These are phyloP conservation scores for Takashimella koratensis DNA, from an alignment of 1,284 basidiomycete genomes.

Conservation along the genomic window DNA sequence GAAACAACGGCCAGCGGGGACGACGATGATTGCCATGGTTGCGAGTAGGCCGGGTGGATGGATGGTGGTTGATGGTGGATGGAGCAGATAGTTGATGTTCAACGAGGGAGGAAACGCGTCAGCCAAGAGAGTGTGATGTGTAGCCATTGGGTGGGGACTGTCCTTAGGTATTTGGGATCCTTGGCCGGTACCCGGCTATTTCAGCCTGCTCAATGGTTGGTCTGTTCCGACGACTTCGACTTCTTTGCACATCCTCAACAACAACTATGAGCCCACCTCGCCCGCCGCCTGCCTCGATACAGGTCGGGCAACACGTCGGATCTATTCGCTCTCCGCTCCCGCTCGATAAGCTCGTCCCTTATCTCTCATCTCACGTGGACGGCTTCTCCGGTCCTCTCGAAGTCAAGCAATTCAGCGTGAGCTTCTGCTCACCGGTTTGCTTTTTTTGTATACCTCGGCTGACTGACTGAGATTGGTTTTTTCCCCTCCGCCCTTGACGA, in stretches of 20 bases:
- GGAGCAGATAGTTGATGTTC: not conserved
- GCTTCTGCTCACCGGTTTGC: slow-evolving; percentile 30
- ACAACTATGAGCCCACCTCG: not conserved
- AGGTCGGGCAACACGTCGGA: not conserved
- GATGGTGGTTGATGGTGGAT: not conserved
- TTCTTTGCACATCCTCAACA: no score
- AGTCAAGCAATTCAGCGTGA: slow-evolving; percentile 87
- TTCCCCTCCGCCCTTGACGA: no score
- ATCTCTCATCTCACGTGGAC: slow-evolving; percentile 60
- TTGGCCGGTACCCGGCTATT: no score
- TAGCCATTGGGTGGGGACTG: not conserved
- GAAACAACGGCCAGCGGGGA: slow-evolving; percentile 42
- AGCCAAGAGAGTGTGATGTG: not conserved
- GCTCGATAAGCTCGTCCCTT: slow-evolving; percentile 62
- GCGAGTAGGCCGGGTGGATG: not conserved
- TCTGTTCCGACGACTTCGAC: no score
- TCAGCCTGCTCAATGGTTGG: no score
- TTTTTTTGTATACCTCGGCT: slow-evolving; percentile 1
- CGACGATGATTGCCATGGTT: slow-evolving; percentile 32
- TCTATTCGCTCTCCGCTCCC: slow-evolving; percentile 66
- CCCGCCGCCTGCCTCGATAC: not conserved
- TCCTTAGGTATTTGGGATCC: no score
- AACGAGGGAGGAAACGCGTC: not conserved
- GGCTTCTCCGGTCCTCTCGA: slow-evolving; percentile 64
- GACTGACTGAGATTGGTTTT: no score